A percentile compares a stretch with the other conserved stretches of the same genome.
These are phyloP conservation scores for Claviceps arundinis DNA, from an alignment of 2,329 filamentous ascomycete species.

Conservation along the genomic window DNA sequence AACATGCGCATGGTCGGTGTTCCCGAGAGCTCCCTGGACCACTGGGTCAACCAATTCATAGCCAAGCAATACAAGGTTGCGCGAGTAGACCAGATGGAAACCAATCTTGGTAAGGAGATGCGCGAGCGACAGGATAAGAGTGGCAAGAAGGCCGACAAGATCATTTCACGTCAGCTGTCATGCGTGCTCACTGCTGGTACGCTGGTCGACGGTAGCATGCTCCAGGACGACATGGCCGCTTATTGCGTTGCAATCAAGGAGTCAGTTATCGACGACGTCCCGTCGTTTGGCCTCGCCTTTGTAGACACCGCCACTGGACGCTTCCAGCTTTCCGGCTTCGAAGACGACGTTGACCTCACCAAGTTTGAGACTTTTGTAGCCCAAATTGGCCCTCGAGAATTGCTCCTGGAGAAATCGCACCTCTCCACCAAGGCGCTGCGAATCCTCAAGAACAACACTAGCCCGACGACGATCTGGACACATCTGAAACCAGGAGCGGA, in stretches of 20 bases:
- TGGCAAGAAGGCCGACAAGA: constrained; percentile 71
- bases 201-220: constrained; percentile 88
- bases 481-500: constrained; percentile 75
- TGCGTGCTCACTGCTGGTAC: constrained; percentile 88
- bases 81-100: constrained; percentile 92
- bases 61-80: constrained; percentile 97
- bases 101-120: constrained; percentile 94
- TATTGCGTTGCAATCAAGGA: constrained; percentile 95
- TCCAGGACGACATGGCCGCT: constrained; percentile 94
- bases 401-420: constrained; percentile 76
- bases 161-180: constrained; percentile 81
- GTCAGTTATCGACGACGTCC: constrained; percentile 55
- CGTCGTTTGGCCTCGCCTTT: constrained; percentile 83
- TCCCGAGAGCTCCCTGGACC: constrained; percentile 84
- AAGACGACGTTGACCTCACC: constrained; percentile 84
- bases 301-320: constrained; percentile 93
- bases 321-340: constrained; percentile 84
- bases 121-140: constrained; percentile 64
- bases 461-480: constrained; percentile 90
- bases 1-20: constrained; percentile 99
- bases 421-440: constrained; percentile 81
- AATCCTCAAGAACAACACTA: constrained; percentile 91
- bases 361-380: constrained; percentile 96
- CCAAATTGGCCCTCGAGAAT: constrained; percentile 76
- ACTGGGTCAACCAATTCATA: constrained; percentile 97